Evolutionary conservation across 192 early-diverging fungal genomes (phyloP).

Genomic region (Coemansia sp.): DNA sequence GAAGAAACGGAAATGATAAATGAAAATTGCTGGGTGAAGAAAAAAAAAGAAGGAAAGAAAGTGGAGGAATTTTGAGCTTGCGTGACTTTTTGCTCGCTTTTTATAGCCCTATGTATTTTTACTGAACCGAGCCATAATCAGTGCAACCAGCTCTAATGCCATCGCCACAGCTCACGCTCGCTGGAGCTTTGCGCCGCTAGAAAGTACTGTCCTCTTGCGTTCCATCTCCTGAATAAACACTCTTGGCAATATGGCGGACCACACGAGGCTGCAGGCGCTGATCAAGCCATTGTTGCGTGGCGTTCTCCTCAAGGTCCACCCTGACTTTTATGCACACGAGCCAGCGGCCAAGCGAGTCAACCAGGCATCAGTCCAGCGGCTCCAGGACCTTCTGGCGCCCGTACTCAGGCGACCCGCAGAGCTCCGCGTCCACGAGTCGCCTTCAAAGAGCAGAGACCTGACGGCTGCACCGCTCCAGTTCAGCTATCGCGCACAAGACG

Average conservation of each 20-base stretch:
- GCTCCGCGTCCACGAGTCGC: background rate
- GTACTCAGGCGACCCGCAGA: conserved; percentile 10
- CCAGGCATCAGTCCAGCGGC: conserved; percentile 44
- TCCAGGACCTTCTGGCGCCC: conserved; percentile 39
- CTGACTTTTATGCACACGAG: conserved; percentile 41
- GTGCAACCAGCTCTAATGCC: background rate
- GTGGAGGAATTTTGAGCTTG: background rate
- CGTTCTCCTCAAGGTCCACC: conserved; percentile 43
- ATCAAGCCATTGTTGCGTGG: conserved; percentile 45
- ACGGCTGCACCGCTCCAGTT: conserved; percentile 19
- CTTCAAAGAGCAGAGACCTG: conserved; percentile 4
- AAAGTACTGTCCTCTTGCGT: background rate
- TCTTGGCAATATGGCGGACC: background rate
- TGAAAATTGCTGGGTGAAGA: background rate
- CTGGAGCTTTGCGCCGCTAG: too few relatives aligned
- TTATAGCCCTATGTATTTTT: background rate
- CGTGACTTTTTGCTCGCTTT: too few relatives aligned
- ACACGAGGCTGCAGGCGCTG: conserved; percentile 21
- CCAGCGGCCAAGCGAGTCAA: conserved; percentile 34
- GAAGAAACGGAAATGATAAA: background rate
- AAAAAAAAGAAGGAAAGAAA: background rate
- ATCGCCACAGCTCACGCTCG: background rate
- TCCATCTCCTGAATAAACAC: background rate
- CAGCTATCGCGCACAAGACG: conserved; percentile 1
- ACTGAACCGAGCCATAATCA: background rate